Evolutionary conservation across 2,329 filamentous ascomycete genomes (phyloP), one percentile per base, ranked within the genome.

Genomic region (Emericellopsis cladophorae): DNA sequence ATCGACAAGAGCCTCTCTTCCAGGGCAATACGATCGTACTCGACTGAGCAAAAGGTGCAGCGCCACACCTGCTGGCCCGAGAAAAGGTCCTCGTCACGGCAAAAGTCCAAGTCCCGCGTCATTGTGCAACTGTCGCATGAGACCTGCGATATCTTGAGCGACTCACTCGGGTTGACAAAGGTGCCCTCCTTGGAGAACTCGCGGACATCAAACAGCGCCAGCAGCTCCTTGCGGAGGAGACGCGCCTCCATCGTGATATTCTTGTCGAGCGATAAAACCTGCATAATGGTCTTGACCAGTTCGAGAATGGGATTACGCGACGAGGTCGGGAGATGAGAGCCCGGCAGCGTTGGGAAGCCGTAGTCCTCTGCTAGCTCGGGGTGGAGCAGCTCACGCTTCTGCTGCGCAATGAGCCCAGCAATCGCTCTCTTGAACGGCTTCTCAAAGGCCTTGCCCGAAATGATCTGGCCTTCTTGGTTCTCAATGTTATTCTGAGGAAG

Each of bases 361-460:
- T 94, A 95, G 60, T 96, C 92, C 12, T 72, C 73, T 2, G 85
- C 84, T 3, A 96, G 76, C 53, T 95, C 88, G 0, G 87, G 83
- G 56, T 96, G 89, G 10, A 94, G 70, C 51, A 94, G 75, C 59
- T 96, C 90, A 42, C 86, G 82, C 48, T 89, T 85, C 55, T 95
- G 89, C 12, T 86, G 80, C 36, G 81, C 76, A 46, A 96, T 76
- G n/a, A 96, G 77, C 2, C 74, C 68, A 0, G 80, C 73, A 44
- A 96, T 87, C 50, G 92, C 84, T 55, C 92, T 93, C 59, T 92
- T 93, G 2, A 98, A 67, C 0, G 88, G 87, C 53, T 86, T 92
- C 47, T 90, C 87, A 54, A 95, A 95, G 12, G 73, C 68, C 45
- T 86, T 84, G n/a, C 84, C 79, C 0, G 94, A 73, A 18, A 93